phyloP scores from a whole-genome alignment of 805 yeast genomes.

The Cyberlindnera xylosilytica region DNA sequence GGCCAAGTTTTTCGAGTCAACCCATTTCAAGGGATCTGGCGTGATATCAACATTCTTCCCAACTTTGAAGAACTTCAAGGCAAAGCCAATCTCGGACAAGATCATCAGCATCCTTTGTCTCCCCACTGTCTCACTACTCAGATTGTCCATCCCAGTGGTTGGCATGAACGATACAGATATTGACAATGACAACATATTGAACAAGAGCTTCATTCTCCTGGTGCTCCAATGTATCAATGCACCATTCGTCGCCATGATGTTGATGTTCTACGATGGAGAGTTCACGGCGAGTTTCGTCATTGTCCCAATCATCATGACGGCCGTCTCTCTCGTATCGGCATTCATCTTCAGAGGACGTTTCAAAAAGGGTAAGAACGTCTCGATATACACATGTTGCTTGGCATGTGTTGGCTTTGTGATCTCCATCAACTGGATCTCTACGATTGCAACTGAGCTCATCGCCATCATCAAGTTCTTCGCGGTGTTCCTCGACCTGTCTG shows the following conservation, averaged over 20 bases:
- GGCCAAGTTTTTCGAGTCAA: slow-evolving; percentile 5
- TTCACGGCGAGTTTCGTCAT: slow-evolving; percentile 3
- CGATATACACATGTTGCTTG: not conserved
- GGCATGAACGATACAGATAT: slow-evolving; percentile 25
- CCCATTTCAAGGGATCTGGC: slow-evolving; percentile 3
- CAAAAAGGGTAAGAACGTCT: not conserved
- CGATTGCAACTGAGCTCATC: slow-evolving; percentile 46
- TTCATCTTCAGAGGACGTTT: slow-evolving; percentile 1
- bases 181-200: slow-evolving; percentile 21
- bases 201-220: slow-evolving; percentile 23
- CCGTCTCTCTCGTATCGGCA: slow-evolving; percentile 1
- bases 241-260: slow-evolving; percentile 23
- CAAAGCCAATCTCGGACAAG: slow-evolving; percentile 27
- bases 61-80: slow-evolving; percentile 28
- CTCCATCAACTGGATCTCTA: slow-evolving; percentile 71
- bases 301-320: slow-evolving; percentile 7
- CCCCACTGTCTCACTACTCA: slow-evolving; percentile 33
- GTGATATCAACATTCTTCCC: slow-evolving; percentile 26
- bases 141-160: slow-evolving; percentile 36
- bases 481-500: slow-evolving; percentile 57
- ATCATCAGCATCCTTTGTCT: slow-evolving; percentile 30
- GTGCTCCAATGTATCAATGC: slow-evolving; percentile 31
- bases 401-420: slow-evolving; percentile 61
- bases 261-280: slow-evolving; percentile 16
- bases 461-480: slow-evolving; percentile 62